A percentile compares a stretch with the other conserved stretches of the same genome.
phyloP scores from a whole-genome alignment of 2,329 filamentous ascomycete species.

The Ophiostoma triangulosporum region DNA sequence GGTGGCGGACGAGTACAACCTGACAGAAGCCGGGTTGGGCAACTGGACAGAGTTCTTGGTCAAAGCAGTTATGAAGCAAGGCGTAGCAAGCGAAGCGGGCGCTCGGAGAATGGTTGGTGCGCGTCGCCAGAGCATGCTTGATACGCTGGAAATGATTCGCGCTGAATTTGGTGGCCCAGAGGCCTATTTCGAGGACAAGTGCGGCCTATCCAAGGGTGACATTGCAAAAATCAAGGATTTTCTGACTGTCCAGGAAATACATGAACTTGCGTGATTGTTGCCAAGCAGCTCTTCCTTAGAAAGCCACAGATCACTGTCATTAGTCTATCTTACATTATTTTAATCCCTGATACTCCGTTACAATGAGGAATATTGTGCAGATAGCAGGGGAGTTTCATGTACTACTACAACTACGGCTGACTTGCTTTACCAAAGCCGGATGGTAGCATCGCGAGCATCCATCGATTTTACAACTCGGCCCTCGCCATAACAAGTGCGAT shows the following conservation, averaged over 20 bases:
- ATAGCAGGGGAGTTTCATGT: too few species aligned
- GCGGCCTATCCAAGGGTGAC: slow-evolving; percentile 39
- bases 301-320: too few species aligned
- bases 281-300: too few species aligned
- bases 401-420: too few species aligned
- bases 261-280: not conserved
- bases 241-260: not conserved
- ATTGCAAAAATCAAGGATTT: not conserved
- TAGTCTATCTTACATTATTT: too few species aligned
- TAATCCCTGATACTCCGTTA: too few species aligned
- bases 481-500: not conserved
- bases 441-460: slow-evolving; percentile 14
- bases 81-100: slow-evolving; percentile 29
- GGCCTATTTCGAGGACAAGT: slow-evolving; percentile 44
- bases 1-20: slow-evolving; percentile 54
- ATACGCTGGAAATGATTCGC: slow-evolving; percentile 40
- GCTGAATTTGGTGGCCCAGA: slow-evolving; percentile 50
- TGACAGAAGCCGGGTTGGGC: slow-evolving; percentile 50
- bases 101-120: slow-evolving; percentile 33
- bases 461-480: slow-evolving; percentile 10
- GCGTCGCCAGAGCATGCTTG: slow-evolving; percentile 34
- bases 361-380: too few species aligned
- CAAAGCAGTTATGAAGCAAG: slow-evolving; percentile 33
- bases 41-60: slow-evolving; percentile 39
- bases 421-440: too few species aligned